Evolutionary conservation across 2,329 filamentous ascomycete genomes (phyloP), one percentile per base, ranked within the genome.

Genomic region (Cadophora sp.): DNA sequence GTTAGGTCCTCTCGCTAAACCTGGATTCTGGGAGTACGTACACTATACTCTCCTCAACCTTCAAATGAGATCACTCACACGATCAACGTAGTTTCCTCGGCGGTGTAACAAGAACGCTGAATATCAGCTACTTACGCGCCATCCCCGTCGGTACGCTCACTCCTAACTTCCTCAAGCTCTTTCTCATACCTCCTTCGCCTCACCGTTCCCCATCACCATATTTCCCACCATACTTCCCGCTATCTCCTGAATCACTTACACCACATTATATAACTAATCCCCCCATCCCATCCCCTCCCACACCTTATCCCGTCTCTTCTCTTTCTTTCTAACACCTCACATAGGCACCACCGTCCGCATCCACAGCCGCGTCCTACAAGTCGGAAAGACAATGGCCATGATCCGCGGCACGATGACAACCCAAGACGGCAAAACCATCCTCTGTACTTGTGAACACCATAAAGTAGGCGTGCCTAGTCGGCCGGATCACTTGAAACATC

Each of bases 371-470:
- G 83, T 85, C 12, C 77, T 81, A 37, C 80, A 83, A 58, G 79
- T 81, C 19, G 84, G 84, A 12, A 80, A 79, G 69, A 84, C 83
- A 22, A 86, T 85, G 83, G 82, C 84, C 7, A 80, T 85, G 78
- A 83, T 86, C 50, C 78, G 80, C 9, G 84, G 82, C 3, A 79
- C 78, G 50, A 86, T 87, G 81, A 82, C 79, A 5, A 83, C 80
- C 62, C 73, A 80, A 19, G 83, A 86, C 72, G 82, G 83, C 0
- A 82, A 80, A 70, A 79, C 76, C 0, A 78, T 81, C 6, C 86
- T 83, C 71, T 83, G 81, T 63, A 84, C 83, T 0, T 83, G 79
- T 43, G 84, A 86, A 73, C 83, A 86, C 69, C 84, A 86, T 74
- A 86, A 86, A 69, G 83, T 85, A 12, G 79, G 80, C 62, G 76